Evolutionary conservation across 192 early-diverging fungal genomes (phyloP).

Genomic region (Backusella tuberculispora): DNA sequence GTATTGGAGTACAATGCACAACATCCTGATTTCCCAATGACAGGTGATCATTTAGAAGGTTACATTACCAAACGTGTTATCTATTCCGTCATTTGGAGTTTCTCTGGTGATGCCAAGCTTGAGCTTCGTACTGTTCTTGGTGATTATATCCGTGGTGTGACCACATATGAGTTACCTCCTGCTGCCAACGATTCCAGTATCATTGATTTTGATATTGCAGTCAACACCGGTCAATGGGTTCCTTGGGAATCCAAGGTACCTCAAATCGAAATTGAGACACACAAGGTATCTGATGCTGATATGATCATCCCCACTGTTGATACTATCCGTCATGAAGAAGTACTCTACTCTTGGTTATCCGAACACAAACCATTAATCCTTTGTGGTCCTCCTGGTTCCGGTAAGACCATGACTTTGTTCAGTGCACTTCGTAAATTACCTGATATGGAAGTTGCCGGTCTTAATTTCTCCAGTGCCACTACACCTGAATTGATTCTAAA

Average conservation of each 20-base stretch:
- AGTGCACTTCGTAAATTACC: slow-evolving; percentile 91
- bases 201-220: slow-evolving; percentile 89
- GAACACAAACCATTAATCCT: slow-evolving; percentile 95
- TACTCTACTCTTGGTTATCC: slow-evolving; percentile 93
- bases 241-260: slow-evolving; percentile 91
- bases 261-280: slow-evolving; percentile 92
- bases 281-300: slow-evolving; percentile 87
- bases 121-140: slow-evolving; percentile 74
- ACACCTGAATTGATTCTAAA: slow-evolving; percentile 93
- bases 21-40: slow-evolving; percentile 95
- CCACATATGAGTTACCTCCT: slow-evolving; percentile 77
- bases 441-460: slow-evolving; percentile 95
- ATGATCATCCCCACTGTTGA: slow-evolving; percentile 98
- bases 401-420: slow-evolving; percentile 99
- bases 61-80: slow-evolving; percentile 87
- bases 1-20: slow-evolving; percentile 90
- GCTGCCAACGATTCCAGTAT: slow-evolving; percentile 53
- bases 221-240: slow-evolving; percentile 86
- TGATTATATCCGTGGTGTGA: slow-evolving; percentile 77
- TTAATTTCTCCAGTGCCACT: slow-evolving; percentile 99
- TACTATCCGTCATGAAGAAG: slow-evolving; percentile 96
- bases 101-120: slow-evolving; percentile 86
- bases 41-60: slow-evolving; percentile 69
- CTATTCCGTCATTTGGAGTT: slow-evolving; percentile 90
- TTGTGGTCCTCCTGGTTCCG: slow-evolving; percentile 98